These are phyloP conservation scores for Trichoderma simmonsii DNA, from an alignment of 2,329 filamentous ascomycete genomes.

Conservation along the genomic window DNA sequence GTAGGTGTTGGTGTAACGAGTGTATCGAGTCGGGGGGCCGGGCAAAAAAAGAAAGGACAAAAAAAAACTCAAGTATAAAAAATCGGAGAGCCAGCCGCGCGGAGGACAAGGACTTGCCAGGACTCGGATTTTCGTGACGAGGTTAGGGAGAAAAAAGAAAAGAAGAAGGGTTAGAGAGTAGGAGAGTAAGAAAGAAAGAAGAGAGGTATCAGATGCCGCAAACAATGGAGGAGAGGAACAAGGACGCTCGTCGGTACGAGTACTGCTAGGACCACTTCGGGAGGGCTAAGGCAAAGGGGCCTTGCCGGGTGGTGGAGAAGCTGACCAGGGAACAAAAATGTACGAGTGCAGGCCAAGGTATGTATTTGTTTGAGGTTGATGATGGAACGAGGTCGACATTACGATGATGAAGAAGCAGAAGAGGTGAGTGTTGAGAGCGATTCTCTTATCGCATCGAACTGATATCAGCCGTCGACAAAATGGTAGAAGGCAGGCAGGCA, in stretches of 20 bases:
- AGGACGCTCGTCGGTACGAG: neutral
- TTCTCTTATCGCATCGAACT: neutral
- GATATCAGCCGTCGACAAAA: neutral
- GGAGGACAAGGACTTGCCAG: conserved; percentile 19
- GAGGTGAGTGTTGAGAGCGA: neutral
- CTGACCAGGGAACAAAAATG: neutral
- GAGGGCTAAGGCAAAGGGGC: conserved; percentile 7
- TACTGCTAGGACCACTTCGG: conserved; percentile 6
- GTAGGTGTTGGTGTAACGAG: conserved; percentile 12
- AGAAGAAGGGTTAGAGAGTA: neutral
- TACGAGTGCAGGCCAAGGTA: neutral
- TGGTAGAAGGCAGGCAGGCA: neutral
- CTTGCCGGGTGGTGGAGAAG: conserved; percentile 2
- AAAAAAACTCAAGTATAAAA: conserved; percentile 6
- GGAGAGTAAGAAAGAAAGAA: neutral
- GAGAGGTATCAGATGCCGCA: neutral
- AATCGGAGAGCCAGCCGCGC: conserved; percentile 19
- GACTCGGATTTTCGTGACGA: conserved; percentile 9
- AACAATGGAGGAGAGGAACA: conserved; percentile 4
- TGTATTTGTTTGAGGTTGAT: neutral
- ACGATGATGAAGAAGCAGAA: neutral
- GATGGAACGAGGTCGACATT: neutral
- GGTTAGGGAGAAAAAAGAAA: neutral
- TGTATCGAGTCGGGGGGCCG: conserved; percentile 1
- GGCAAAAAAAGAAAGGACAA: neutral